Evolutionary conservation across 2,329 filamentous ascomycete species (phyloP), one percentile per base, ranked within the genome.

Genomic region (Seiridium unicorne): DNA sequence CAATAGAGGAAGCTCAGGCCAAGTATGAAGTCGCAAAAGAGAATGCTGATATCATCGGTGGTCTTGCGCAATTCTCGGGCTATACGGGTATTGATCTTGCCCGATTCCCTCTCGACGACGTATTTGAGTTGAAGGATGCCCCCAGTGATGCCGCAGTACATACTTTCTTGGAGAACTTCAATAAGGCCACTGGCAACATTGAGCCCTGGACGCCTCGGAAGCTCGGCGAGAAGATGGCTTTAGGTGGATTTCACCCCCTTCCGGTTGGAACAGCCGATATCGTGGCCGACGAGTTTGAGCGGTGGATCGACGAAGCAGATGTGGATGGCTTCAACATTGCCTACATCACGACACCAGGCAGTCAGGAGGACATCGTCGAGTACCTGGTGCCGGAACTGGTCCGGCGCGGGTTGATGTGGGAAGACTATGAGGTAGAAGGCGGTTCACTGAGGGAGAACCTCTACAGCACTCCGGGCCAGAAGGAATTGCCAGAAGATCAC

Each of bases 31-130:
- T 57, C 13, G 62, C 61, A 3, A 34, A 56, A 35, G 36, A 57
- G 11, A 66, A 66, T 55, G 64, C 63, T 34, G 58, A 62, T 44
- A 56, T 57, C 5, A 58, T 63, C 8, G 69, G 68, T 18, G 65
- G 63, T 0, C 64, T 70, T 1, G 67, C 69, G 3, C 66, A 66
- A 10, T 69, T 69, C 61, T 62, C 61, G 11, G 66, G 66, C 44
- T 67, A 63, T 56, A 68, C 66, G 3, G 68, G 68, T 51, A 63
- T 70, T 32, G 69, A 71, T 57, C 57, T 71, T 5, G 48, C 56
- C 34, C 31, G 46, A n/a, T 69, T 64, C 42, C 62, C 55, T 35
- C 61, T 65, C 6, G 69, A 70, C 57, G 64, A 69, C 38, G 60
- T 58, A 34, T 67, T 69, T 34, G 55, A 61, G 48, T 32, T 61